Evolutionary conservation across 305 asterid species (phyloP), one percentile per base, ranked within the genome.

Genomic region (Plantago coronopus): DNA sequence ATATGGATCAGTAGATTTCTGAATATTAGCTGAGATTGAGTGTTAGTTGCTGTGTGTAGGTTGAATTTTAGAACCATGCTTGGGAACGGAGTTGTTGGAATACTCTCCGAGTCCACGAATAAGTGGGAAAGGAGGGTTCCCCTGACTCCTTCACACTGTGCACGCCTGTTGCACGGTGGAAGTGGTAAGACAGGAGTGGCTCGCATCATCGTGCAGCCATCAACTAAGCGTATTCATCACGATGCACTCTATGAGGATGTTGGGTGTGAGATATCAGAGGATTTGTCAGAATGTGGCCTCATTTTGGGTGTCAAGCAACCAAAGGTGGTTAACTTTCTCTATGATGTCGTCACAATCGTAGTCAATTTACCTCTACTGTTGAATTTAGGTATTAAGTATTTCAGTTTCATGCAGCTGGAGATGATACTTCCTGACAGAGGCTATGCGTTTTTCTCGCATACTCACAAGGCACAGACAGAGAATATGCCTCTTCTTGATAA

Each of bases 121-220:
- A 91, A 88, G 77, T 91, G 98, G 98, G 98, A 91, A 76, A 81
- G 97, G 69, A 78, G 98, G 78, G 97, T 67, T 51, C 98, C 98
- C 7, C 72, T 91, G 38, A 83, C 96, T 40, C 98, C 97, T 40
- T 74, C 95, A 22, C 98, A 88, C 75, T 91, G 98, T 70, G 98
- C 98, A 43, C 74, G 90, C 16, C 63, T 91, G 63, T 76, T 91
- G 63, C 91, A 80, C 63, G 82, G 94, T 7, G 97, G 95, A 48
- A 75, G 76, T 25, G 87, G 80, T 10, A 84, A 83, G 74, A 86
- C 94, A 14, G 96, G 98, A 40, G 83, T 91, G 34, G 69, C 88
- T 17, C 88, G 94, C 50, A 84, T 91, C 31, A 72, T 91, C 18
- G 83, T 91, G 51, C 98, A 91, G 82, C 96, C 98, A 17, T 91